These are phyloP conservation scores for Fusarium albosuccineum DNA, from an alignment of 2,329 filamentous ascomycete species.

Conservation along the genomic window DNA sequence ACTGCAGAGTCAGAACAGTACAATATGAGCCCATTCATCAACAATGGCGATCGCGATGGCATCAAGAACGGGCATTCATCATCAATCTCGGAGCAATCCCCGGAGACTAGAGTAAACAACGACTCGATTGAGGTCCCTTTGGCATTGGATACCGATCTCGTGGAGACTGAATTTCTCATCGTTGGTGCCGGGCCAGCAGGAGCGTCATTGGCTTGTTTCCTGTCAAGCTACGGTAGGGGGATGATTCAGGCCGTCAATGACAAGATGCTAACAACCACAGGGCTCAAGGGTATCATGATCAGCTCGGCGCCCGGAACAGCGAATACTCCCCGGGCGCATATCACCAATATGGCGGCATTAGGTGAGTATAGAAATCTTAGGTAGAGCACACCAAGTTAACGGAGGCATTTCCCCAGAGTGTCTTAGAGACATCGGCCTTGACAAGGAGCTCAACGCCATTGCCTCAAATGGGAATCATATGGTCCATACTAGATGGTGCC, in stretches of 20 bases:
- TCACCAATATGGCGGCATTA: constrained; percentile 69
- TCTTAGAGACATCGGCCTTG: constrained; percentile 64
- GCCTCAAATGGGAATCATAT: constrained; percentile 57
- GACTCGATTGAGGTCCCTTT: neutral
- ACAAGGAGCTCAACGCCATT: constrained; percentile 54
- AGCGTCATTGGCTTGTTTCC: constrained; percentile 66
- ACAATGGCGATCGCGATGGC: neutral
- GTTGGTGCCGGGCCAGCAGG: constrained; percentile 67
- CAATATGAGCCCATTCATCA: neutral
- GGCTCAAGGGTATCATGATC: constrained; percentile 66
- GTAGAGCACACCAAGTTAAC: too few relatives aligned
- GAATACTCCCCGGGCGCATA: constrained; percentile 70
- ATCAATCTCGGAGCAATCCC: neutral
- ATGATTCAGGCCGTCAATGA: neutral
- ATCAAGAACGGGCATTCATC: neutral
- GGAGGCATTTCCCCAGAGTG: constrained; percentile 55
- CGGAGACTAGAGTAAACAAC: neutral
- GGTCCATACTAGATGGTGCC: constrained; percentile 65
- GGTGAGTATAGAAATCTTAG: constrained; percentile 44
- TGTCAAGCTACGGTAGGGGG: constrained; percentile 60
- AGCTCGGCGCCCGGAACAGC: constrained; percentile 63
- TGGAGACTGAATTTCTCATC: constrained; percentile 54
- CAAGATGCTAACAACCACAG: constrained; percentile 43
- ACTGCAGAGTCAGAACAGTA: neutral
- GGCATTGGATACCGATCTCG: neutral